Evolutionary conservation across 2,329 filamentous ascomycete genomes (phyloP).

Genomic region (Clonostachys sp.): DNA sequence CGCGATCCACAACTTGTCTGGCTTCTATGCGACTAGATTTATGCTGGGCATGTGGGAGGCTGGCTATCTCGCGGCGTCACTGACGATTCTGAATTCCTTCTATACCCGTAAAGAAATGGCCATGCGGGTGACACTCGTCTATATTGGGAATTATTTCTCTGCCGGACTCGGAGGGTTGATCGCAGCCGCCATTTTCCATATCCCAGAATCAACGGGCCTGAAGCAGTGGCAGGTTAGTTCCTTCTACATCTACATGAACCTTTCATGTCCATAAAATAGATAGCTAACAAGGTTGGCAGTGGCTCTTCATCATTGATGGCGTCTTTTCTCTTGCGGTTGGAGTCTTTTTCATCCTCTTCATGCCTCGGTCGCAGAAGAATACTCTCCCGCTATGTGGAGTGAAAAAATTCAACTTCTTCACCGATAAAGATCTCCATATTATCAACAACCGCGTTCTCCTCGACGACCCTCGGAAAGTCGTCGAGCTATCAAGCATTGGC

Average conservation of each 20-base stretch:
- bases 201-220: background rate
- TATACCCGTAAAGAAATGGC: slow-evolving; percentile 40
- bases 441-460: background rate
- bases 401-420: slow-evolving; percentile 3
- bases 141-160: slow-evolving; percentile 6
- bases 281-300: background rate
- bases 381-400: slow-evolving; percentile 1
- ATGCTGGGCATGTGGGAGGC: slow-evolving; percentile 47
- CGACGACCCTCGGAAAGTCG: too few relatives aligned
- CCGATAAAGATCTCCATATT: slow-evolving; percentile 5
- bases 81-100: slow-evolving; percentile 42
- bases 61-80: slow-evolving; percentile 43
- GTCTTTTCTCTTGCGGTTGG: slow-evolving; percentile 4
- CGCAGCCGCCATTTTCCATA: slow-evolving; percentile 5
- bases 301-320: slow-evolving; percentile 6
- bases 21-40: slow-evolving; percentile 42
- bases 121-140: slow-evolving; percentile 41
- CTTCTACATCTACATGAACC: background rate
- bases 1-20: slow-evolving; percentile 38
- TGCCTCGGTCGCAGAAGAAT: background rate
- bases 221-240: slow-evolving; percentile 5
- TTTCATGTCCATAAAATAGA: too few relatives aligned
- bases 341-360: slow-evolving; percentile 3
- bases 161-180: slow-evolving; percentile 3
- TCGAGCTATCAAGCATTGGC: slow-evolving; percentile 5